phyloP scores from a whole-genome alignment of 257 asterid genomes.

The Nicotiana tabacum region DNA sequence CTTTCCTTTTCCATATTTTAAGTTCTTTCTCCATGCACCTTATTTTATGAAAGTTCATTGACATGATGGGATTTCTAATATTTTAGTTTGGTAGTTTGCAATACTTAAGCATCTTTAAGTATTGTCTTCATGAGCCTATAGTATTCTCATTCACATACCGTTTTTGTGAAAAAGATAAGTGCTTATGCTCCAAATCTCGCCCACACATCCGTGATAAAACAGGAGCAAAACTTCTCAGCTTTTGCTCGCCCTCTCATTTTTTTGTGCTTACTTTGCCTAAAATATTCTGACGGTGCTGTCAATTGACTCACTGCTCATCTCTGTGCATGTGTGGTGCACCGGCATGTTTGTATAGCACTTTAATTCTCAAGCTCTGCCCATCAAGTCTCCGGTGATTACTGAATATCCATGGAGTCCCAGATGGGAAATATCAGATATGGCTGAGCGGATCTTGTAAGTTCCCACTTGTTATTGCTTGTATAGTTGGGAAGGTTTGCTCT shows the following conservation, averaged over 20 bases:
- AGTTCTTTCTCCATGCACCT: neutral
- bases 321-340: neutral
- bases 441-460: conserved; percentile 74
- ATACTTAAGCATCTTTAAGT: neutral
- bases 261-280: neutral
- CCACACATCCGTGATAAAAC: neutral
- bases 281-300: neutral
- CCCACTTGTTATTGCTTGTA: neutral
- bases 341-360: conserved; percentile 53
- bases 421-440: conserved; percentile 77
- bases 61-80: neutral
- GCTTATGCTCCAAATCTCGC: neutral
- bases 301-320: neutral
- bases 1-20: neutral
- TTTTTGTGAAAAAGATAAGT: neutral
- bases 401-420: conserved; percentile 95
- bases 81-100: neutral
- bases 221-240: neutral
- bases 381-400: conserved; percentile 49
- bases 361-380: conserved; percentile 47
- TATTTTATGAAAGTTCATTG: neutral
- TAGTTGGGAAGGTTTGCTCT: neutral
- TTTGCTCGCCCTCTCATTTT: neutral
- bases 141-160: neutral
- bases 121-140: neutral